A percentile compares a stretch with the other conserved stretches of the same genome.
phyloP scores from a whole-genome alignment of 2,329 filamentous ascomycete species.

The Colletotrichum endophyticum region DNA sequence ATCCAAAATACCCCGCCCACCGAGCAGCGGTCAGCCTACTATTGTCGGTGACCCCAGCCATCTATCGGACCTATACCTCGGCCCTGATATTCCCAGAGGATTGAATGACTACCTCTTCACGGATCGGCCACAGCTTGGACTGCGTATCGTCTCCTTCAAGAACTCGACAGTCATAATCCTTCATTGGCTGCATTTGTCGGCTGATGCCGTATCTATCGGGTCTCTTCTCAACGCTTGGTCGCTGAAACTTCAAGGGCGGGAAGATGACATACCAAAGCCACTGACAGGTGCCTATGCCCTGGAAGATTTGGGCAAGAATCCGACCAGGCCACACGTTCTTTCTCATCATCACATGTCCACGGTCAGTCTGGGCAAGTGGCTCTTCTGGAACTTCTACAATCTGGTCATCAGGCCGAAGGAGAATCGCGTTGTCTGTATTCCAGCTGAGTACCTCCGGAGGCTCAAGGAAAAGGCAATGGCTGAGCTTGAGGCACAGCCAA shows the following conservation, averaged over 20 bases:
- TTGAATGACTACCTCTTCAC: slow-evolving; percentile 39
- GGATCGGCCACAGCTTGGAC: slow-evolving; percentile 43
- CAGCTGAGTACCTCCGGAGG: not conserved
- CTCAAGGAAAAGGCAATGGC: not conserved
- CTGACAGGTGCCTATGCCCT: not conserved
- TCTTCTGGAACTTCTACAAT: not conserved
- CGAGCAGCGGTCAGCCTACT: slow-evolving; percentile 22
- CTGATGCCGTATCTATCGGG: slow-evolving; percentile 42
- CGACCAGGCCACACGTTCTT: not conserved
- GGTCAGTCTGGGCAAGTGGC: not conserved
- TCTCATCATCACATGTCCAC: not conserved
- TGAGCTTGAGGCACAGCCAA: slow-evolving; percentile 25
- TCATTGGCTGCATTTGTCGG: slow-evolving; percentile 42
- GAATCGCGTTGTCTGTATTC: not conserved
- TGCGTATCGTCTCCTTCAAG: slow-evolving; percentile 46
- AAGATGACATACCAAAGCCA: not conserved
- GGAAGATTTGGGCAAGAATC: not conserved
- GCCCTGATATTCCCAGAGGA: slow-evolving; percentile 24
- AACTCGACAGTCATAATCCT: slow-evolving; percentile 46
- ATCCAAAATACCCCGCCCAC: slow-evolving; percentile 29
- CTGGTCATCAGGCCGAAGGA: not conserved
- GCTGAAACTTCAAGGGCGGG: not conserved
- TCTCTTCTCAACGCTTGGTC: not conserved
- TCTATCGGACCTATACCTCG: not conserved
- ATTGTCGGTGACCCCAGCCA: slow-evolving; percentile 27